Conservation (phyloP, 345 rosid species). For the Xanthoceras sorbifolium region DNA sequence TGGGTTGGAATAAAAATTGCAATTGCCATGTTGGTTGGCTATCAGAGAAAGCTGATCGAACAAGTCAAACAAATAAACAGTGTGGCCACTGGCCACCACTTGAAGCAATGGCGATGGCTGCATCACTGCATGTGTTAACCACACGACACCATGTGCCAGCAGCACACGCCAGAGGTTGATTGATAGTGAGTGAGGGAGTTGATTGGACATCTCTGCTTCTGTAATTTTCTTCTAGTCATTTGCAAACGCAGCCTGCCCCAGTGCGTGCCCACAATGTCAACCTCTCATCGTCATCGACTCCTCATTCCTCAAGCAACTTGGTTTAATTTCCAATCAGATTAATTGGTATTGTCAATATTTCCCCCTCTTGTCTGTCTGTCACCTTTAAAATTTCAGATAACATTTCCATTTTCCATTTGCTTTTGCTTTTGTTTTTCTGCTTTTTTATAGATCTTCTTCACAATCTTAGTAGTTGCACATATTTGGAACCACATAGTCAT, state of each 20-base stretch:
- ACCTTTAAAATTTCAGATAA: neutral
- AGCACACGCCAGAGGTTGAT: neutral
- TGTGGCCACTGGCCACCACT: neutral
- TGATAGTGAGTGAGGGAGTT: neutral
- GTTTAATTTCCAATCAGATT: neutral
- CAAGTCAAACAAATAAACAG: conserved; percentile 16
- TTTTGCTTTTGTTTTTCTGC: neutral
- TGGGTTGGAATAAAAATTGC: neutral
- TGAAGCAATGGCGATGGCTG: too few relatives aligned
- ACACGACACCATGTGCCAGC: conserved; percentile 18
- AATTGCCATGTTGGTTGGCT: conserved; percentile 15
- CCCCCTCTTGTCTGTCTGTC: neutral
- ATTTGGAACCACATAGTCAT: neutral
- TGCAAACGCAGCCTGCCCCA: neutral
- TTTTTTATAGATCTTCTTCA: neutral
- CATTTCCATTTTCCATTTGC: too few relatives aligned
- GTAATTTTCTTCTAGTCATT: neutral
- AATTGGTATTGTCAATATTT: neutral
- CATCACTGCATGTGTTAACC: conserved; percentile 22
- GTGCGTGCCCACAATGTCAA: neutral
- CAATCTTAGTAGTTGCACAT: neutral
- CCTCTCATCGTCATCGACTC: neutral
- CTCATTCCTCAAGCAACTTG: too few relatives aligned
- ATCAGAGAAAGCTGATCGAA: neutral
- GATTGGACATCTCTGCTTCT: neutral